A percentile compares a stretch with the other conserved stretches of the same genome.
Conservation (phyloP, 768 basidiomycete species). For the Tricholoma saponaceum region DNA sequence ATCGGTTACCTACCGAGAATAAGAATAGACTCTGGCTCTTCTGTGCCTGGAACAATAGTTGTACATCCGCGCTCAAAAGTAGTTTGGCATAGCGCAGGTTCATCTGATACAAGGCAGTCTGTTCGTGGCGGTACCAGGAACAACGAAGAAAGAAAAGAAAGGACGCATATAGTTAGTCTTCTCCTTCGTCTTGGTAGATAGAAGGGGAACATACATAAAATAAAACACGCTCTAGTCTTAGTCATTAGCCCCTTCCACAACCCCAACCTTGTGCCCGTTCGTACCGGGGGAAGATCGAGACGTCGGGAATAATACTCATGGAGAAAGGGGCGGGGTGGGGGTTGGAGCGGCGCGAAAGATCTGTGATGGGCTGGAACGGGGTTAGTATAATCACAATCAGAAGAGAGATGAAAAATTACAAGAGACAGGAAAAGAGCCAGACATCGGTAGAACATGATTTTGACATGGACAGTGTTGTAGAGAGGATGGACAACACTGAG, state of each 20-base stretch:
- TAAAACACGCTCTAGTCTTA: conserved; percentile 69
- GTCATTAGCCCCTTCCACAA: conserved; percentile 16
- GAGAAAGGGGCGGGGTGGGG: background rate
- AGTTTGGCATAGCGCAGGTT: conserved; percentile 57
- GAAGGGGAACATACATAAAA: conserved; percentile 51
- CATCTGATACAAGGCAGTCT: conserved; percentile 72
- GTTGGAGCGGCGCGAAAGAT: conserved; percentile 47
- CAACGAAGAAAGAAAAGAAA: too few relatives aligned
- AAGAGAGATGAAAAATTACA: conserved; percentile 36
- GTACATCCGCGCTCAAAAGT: conserved; percentile 71
- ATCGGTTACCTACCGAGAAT: too few relatives aligned
- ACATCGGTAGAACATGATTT: conserved; percentile 59
- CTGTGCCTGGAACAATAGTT: too few relatives aligned
- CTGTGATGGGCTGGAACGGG: conserved; percentile 46
- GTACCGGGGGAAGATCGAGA: background rate
- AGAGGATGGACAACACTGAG: conserved; percentile 35
- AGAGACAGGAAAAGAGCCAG: conserved; percentile 67
- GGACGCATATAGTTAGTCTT: background rate
- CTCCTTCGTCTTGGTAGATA: background rate
- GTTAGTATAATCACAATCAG: background rate
- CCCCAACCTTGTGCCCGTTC: background rate
- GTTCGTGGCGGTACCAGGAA: too few relatives aligned
- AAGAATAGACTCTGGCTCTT: too few relatives aligned
- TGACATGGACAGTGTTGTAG: conserved; percentile 43
- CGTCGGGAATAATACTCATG: background rate